Evolutionary conservation across 768 basidiomycete species (phyloP).

Genomic region (Fomitopsis pulvina): DNA sequence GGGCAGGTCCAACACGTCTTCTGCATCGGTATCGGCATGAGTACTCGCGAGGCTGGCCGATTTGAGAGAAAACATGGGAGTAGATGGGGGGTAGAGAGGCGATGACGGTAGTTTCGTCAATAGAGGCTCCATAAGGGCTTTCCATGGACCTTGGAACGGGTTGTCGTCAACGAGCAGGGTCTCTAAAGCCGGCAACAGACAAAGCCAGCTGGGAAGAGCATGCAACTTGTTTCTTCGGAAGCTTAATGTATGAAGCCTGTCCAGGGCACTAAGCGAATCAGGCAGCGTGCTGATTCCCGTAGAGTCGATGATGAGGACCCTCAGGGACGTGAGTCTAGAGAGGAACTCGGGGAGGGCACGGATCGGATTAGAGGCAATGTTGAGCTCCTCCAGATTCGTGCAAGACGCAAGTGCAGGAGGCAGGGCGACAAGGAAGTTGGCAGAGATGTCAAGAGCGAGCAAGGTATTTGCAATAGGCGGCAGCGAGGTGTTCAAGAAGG

Average conservation of each 20-base stretch:
- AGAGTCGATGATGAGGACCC: conserved; percentile 88
- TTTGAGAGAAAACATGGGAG: conserved; percentile 48
- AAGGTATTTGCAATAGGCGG: conserved; percentile 73
- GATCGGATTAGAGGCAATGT: conserved; percentile 86
- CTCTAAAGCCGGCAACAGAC: conserved; percentile 78
- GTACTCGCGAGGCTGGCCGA: conserved; percentile 43
- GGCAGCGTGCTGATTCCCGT: conserved; percentile 80
- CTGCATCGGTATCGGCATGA: conserved; percentile 37
- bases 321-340: conserved; percentile 64
- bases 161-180: conserved; percentile 91
- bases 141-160: conserved; percentile 93
- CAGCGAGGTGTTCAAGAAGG: conserved; percentile 63
- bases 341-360: conserved; percentile 90
- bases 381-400: conserved; percentile 82
- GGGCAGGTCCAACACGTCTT: conserved; percentile 49
- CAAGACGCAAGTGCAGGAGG: conserved; percentile 82
- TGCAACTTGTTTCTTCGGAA: conserved; percentile 84
- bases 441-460: conserved; percentile 89
- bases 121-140: conserved; percentile 80
- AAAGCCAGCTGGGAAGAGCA: conserved; percentile 91
- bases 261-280: conserved; percentile 62
- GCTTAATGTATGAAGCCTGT: conserved; percentile 83
- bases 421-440: conserved; percentile 77
- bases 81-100: conserved; percentile 60
- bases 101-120: conserved; percentile 55